These are phyloP conservation scores for Curvularia eragrostidis DNA, from an alignment of 2,329 filamentous ascomycete species.

Conservation along the genomic window DNA sequence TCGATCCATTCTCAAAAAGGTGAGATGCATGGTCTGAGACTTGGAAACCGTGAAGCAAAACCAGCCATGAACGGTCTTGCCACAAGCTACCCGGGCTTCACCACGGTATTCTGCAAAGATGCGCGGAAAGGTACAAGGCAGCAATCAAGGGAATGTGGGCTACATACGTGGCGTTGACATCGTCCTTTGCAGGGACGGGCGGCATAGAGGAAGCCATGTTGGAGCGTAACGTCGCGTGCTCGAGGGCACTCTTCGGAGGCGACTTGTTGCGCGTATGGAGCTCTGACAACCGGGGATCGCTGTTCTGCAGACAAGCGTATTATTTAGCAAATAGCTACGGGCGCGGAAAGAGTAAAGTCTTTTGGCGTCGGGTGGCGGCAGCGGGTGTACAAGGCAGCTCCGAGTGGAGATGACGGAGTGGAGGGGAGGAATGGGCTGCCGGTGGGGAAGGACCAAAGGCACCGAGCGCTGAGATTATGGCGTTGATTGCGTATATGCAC, in stretches of 20 bases:
- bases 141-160: not conserved
- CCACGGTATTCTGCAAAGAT: not conserved
- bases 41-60: not conserved
- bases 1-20: not conserved
- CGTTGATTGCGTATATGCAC: not conserved
- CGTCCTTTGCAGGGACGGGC: slow-evolving; percentile 62
- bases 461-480: slow-evolving; percentile 8
- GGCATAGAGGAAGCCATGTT: slow-evolving; percentile 48
- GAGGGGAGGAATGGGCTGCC: slow-evolving; percentile 12
- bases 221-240: slow-evolving; percentile 41
- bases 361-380: slow-evolving; percentile 8
- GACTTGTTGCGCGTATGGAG: slow-evolving; percentile 44
- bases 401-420: slow-evolving; percentile 13
- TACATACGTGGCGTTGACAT: slow-evolving; percentile 67
- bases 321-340: not conserved
- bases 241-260: slow-evolving; percentile 42
- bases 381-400: slow-evolving; percentile 4
- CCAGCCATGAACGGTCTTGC: slow-evolving; percentile 4
- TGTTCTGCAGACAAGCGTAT: slow-evolving; percentile 14
- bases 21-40: not conserved
- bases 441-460: slow-evolving; percentile 10
- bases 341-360: not conserved
- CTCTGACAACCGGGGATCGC: slow-evolving; percentile 29
- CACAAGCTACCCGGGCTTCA: not conserved
- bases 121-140: not conserved